These are phyloP conservation scores for Pisolithus microcarpus DNA, from an alignment of 768 basidiomycete species.

Conservation along the genomic window DNA sequence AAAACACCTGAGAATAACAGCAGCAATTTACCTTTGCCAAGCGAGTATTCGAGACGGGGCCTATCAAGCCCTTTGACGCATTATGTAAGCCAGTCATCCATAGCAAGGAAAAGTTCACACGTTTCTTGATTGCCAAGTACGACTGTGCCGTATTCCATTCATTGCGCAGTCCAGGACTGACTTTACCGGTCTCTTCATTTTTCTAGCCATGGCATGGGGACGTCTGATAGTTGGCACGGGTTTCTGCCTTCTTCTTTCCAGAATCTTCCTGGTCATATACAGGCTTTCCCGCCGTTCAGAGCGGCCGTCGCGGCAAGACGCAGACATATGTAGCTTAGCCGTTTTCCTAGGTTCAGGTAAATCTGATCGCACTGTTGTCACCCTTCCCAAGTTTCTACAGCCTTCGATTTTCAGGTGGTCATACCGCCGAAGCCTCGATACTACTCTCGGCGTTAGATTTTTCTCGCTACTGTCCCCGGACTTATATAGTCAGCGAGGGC, in stretches of 20 bases:
- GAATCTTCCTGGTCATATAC: conserved; percentile 14
- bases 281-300: conserved; percentile 12
- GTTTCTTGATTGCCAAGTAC: no score
- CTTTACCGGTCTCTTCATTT: background rate
- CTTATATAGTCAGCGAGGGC: conserved; percentile 76
- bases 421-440: conserved; percentile 80
- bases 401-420: conserved; percentile 60
- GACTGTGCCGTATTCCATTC: no score
- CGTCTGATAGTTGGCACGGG: background rate
- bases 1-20: no score
- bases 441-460: conserved; percentile 71
- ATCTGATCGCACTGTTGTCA: conserved; percentile 13
- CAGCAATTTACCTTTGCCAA: no score
- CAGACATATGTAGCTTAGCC: conserved; percentile 47
- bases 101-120: no score
- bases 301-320: conserved; percentile 7
- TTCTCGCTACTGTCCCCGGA: conserved; percentile 64
- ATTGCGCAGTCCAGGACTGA: no score
- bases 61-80: no score
- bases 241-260: conserved; percentile 12
- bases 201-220: background rate
- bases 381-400: conserved; percentile 3
- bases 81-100: no score
- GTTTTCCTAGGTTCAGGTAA: conserved; percentile 92
- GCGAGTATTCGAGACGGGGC: no score